Evolutionary conservation across 2,329 filamentous ascomycete species (phyloP).

Genomic region (Acrodontium crateriforme): DNA sequence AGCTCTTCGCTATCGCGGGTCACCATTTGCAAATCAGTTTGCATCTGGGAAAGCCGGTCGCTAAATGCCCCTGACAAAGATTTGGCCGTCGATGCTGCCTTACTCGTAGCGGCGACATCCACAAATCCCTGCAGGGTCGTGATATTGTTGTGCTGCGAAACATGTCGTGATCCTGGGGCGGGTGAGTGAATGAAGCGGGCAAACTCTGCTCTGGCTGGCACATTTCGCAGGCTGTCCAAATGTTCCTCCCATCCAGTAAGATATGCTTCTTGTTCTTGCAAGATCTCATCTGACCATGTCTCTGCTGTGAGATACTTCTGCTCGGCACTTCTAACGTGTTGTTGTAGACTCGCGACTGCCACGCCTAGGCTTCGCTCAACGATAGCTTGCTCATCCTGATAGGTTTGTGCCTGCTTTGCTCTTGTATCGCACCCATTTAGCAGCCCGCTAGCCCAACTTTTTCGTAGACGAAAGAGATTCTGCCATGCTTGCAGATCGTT

Average conservation of each 20-base stretch:
- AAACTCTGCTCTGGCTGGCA: constrained; percentile 54
- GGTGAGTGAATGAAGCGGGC: constrained; percentile 30
- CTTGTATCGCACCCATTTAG: constrained; percentile 56
- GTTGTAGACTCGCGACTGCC: constrained; percentile 71
- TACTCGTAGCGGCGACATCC: constrained; percentile 57
- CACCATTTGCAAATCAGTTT: constrained; percentile 28
- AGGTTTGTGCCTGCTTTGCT: constrained; percentile 46
- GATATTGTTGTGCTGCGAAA: constrained; percentile 29
- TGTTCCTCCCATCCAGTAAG: constrained; percentile 55
- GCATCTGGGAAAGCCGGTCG: constrained; percentile 33
- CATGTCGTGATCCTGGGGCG: constrained; percentile 7
- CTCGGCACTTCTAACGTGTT: constrained; percentile 57
- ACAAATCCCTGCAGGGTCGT: constrained; percentile 62
- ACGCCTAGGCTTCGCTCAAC: constrained; percentile 71
- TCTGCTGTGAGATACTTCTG: constrained; percentile 57
- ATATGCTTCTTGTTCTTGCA: constrained; percentile 53
- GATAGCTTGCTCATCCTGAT: constrained; percentile 59
- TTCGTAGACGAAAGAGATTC: constrained; percentile 65
- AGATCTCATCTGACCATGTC: constrained; percentile 54
- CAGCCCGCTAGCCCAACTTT: constrained; percentile 62
- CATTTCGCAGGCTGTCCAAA: constrained; percentile 47
- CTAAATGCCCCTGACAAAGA: constrained; percentile 50
- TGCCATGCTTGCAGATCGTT: constrained; percentile 80
- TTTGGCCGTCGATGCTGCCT: constrained; percentile 55
- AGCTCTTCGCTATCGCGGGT: constrained; percentile 31